Evolutionary conservation across 257 asterid species (phyloP), one percentile per base, ranked within the genome.

Genomic region (Solanum etuberosum): DNA sequence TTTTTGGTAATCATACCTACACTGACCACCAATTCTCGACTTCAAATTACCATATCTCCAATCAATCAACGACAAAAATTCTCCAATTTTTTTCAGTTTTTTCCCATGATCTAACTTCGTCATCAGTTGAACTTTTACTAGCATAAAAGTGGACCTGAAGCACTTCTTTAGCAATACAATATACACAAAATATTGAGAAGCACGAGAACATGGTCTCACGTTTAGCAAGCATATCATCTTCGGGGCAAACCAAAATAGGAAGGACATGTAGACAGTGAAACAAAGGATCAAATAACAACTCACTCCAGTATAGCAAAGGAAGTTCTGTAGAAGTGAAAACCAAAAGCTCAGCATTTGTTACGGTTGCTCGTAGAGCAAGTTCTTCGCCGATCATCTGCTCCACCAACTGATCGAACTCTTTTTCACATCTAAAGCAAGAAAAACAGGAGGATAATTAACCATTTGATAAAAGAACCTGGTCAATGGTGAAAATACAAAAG

Each of bases 331-430:
- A 96, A 89, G 97, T 85, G 83, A 96, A 96, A 77, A 95, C 90
- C 92, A 96, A 90, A 83, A 96, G 98, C 92, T 96, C 99, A 6
- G 96, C 96, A 89, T 93, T 93, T 84, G 90, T 87, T 85, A 92
- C 23, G 3, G 31, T 37, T 25, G 91, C 96, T 93, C 89, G 95
- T 91, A 95, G 68, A 35, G 93, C 99, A 51, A 93, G 95, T 85
- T 93, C 93, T 37, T 89, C 20, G 0, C 2, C 29, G 37, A 87
- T 85, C 98, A 96, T 94, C 32, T 94, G 89, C 42, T 90, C 91
- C 65, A 94, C 96, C 90, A 96, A 87, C 57, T 15, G 35, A 42
- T 94, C 97, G 31, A 91, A 95, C 84, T 29, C 84, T 84, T 87
- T 87, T 87, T 89, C 94, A 70, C 93, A 93, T 86, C 88, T 92